Evolutionary conservation across 2,329 filamentous ascomycete genomes (phyloP), one percentile per base, ranked within the genome.

Genomic region (Grosmannia huntii): DNA sequence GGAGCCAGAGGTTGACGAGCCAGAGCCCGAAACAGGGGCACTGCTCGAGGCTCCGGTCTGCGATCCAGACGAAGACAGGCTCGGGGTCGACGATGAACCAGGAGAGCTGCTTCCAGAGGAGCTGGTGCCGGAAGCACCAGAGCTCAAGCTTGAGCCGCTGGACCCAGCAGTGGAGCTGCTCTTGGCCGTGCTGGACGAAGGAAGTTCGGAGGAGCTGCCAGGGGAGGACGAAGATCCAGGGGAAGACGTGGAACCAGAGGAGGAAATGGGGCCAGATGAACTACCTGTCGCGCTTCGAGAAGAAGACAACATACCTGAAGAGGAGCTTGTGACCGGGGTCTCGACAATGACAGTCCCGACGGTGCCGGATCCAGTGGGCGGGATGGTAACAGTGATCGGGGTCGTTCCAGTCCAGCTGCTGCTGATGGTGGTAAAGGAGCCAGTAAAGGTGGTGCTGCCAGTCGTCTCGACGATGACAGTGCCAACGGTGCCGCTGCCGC

Each of bases 401-500:
- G n/a, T 28, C 3, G 27, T 16, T 16, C 50, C 54, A 4, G 23
- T 21, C 7, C 23, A 56, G 23, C 19, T 4, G 5, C 14, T 19
- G 9, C 27, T 49, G 12, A 21, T 44, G 46, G 63, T 63, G 1
- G 62, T 62, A 49, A 59, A 64, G 0, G 62, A 60, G 2, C 60
- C 62, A 9, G 62, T 60, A 51, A 62, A 63, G 2, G 51, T 49
- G 23, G 9, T 14, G 46, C 44, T 48, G 12, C n/a, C n/a, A n/a
- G n/a, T n/a, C n/a, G 46, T 60, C 46, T 62, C 57, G 14, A 64
- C 48, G 27, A 64, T 23, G 6, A 62, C 56, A 1, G 62, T 64
- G 31, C 58, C 61, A 6, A 58, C 73, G 66, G 82, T 78, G 46
- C 86, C 86, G 44, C 82, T 86, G 31, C 72, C 71, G 60, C 48